phyloP scores from a whole-genome alignment of 257 asterid genomes.

The Solanum boliviense region DNA sequence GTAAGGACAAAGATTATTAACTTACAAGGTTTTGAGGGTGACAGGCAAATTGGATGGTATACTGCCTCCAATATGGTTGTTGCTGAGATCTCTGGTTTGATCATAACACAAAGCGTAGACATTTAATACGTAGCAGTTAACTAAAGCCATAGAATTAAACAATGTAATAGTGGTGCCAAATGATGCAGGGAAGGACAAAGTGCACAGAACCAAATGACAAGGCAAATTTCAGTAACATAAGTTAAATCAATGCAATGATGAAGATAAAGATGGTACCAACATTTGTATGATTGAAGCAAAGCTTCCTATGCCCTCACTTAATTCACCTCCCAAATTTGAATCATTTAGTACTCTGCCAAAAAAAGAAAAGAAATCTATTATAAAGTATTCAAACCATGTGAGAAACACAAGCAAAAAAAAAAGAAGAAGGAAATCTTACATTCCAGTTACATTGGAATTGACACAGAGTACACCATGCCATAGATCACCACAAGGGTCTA shows the following conservation, averaged over 20 bases:
- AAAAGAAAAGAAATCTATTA: background rate
- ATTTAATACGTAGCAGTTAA: background rate
- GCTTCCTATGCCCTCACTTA: conserved; percentile 44
- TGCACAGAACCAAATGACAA: background rate
- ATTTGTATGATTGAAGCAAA: conserved; percentile 55
- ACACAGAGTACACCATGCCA: conserved; percentile 96
- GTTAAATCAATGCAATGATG: background rate
- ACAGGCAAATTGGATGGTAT: conserved; percentile 61
- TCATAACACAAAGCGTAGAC: background rate
- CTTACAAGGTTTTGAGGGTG: conserved; percentile 67
- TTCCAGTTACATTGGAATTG: conserved; percentile 51
- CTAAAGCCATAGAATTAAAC: background rate
- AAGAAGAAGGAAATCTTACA: conserved; percentile 30
- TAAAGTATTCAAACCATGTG: background rate
- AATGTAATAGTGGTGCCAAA: background rate
- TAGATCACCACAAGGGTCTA: conserved; percentile 80
- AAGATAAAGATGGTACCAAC: conserved; percentile 28
- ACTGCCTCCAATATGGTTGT: conserved; percentile 80
- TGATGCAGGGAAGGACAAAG: background rate
- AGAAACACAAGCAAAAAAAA: too few species aligned
- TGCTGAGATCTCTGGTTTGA: conserved; percentile 55
- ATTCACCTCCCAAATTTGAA: conserved; percentile 53
- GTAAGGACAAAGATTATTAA: background rate
- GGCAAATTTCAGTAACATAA: background rate
- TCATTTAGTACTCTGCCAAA: conserved; percentile 45